These are phyloP conservation scores for Arachis stenosperma DNA, from an alignment of 306 rosid genomes.

Conservation along the genomic window DNA sequence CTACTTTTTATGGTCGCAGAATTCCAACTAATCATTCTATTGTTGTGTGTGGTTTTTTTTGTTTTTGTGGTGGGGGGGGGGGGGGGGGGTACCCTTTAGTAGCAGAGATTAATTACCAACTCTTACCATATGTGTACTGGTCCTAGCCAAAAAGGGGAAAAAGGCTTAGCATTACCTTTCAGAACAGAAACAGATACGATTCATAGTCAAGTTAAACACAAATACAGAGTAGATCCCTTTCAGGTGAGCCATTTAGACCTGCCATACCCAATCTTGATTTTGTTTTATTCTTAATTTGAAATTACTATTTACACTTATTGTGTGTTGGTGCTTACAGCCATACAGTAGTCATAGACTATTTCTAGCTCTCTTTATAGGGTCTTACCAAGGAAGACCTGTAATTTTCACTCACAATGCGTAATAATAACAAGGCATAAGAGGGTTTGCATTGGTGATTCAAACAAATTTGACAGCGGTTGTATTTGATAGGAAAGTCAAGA, in stretches of 20 bases:
- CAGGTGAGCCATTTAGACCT: slow-evolving; percentile 1
- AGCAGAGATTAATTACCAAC: neutral
- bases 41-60: neutral
- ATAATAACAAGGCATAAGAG: neutral
- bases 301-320: neutral
- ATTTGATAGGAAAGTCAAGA: too few relatives aligned
- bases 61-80: neutral
- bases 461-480: too few relatives aligned
- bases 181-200: neutral
- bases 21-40: neutral
- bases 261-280: neutral
- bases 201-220: neutral
- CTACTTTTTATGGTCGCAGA: too few relatives aligned
- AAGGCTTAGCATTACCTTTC: neutral
- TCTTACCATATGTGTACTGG: neutral
- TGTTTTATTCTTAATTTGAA: neutral
- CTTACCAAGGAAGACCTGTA: slow-evolving; percentile 14
- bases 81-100: neutral
- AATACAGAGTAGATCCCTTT: neutral
- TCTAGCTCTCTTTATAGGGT: neutral
- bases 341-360: neutral
- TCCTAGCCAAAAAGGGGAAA: neutral
- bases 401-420: neutral
- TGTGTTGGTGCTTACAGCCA: neutral
- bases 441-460: neutral